phyloP scores from a whole-genome alignment of 73 alveolate species.

The Paramecium sonneborni region DNA sequence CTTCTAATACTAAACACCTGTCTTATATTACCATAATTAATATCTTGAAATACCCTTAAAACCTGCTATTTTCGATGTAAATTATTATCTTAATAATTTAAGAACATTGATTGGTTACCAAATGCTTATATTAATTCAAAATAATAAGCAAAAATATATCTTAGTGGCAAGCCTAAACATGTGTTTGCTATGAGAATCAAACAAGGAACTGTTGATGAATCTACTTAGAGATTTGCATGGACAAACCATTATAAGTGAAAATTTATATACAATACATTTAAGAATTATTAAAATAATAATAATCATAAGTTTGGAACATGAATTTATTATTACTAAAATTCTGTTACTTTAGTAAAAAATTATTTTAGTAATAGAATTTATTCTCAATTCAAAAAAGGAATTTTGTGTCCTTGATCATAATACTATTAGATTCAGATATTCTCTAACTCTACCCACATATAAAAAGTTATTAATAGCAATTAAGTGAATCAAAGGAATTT shows the following conservation, averaged over 20 bases:
- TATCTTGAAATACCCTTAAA: constrained; percentile 23
- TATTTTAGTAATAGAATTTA: background rate
- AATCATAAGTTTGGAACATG: background rate
- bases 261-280: background rate
- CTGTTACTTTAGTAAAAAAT: background rate
- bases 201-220: background rate
- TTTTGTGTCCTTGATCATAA: background rate
- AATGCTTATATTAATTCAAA: background rate
- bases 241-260: constrained; percentile 33
- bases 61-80: constrained; percentile 47
- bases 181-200: background rate
- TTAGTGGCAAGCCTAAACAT: background rate
- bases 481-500: background rate
- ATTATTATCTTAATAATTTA: background rate
- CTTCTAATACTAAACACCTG: constrained; percentile 23
- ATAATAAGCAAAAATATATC: background rate
- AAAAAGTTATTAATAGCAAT: background rate
- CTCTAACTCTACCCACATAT: background rate
- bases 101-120: constrained; percentile 27
- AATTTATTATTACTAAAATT: background rate
- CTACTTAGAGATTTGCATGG: constrained; percentile 25
- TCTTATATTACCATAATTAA: background rate
- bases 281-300: background rate
- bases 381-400: background rate
- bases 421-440: background rate